Evolutionary conservation across 2,329 filamentous ascomycete species (phyloP).

Genomic region (Penicillium hesseltinei): DNA sequence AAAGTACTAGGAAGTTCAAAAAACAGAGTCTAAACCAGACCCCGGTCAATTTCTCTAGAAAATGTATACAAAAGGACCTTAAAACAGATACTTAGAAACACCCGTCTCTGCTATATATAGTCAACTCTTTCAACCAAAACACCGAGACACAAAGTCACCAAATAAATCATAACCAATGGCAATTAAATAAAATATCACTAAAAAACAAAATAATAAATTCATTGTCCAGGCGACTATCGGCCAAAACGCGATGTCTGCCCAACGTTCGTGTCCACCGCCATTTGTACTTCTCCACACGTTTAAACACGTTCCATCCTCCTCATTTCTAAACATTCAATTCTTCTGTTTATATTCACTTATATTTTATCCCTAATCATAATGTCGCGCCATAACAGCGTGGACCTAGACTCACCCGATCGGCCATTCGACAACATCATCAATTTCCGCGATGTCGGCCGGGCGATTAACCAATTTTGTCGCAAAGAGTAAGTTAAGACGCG

Average conservation of each 20-base stretch:
- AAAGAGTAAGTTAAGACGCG: constrained; percentile 47
- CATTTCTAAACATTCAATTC: background rate
- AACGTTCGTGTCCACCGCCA: constrained; percentile 24
- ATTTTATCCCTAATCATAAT: constrained; percentile 6
- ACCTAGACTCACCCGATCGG: constrained; percentile 35
- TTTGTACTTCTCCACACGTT: constrained; percentile 15
- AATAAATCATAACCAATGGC: background rate
- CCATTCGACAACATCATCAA: constrained; percentile 64
- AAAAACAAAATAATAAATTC: background rate
- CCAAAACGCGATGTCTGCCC: constrained; percentile 16
- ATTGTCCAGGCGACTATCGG: constrained; percentile 13
- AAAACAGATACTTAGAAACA: background rate
- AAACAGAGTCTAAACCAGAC: background rate
- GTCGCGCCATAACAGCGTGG: constrained; percentile 30
- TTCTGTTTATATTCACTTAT: background rate
- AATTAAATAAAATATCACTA: background rate
- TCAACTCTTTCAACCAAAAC: background rate
- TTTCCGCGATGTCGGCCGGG: constrained; percentile 72
- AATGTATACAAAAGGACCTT: background rate
- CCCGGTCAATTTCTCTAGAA: background rate
- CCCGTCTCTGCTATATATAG: background rate
- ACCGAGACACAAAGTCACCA: background rate
- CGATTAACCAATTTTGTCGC: constrained; percentile 60
- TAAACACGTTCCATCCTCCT: background rate
- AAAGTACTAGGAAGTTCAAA: background rate